A percentile compares a stretch with the other conserved stretches of the same genome.
These are phyloP conservation scores for Nannochloropsis oceanica DNA, from an alignment of 108 stramenopile species.

Conservation along the genomic window DNA sequence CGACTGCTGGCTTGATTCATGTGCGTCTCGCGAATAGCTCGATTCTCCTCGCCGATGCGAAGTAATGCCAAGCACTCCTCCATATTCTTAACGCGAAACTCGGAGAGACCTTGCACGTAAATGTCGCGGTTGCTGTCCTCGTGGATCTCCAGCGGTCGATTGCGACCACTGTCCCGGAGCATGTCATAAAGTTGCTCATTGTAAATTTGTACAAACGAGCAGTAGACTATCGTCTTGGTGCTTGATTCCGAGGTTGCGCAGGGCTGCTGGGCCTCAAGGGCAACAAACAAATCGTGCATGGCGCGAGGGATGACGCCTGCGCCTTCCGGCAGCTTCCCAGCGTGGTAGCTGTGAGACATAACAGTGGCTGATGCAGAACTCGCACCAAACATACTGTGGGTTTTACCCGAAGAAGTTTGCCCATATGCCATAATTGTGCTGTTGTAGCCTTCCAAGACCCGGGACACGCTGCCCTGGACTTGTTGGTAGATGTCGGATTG, in stretches of 20 bases:
- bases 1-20: slow-evolving; percentile 78
- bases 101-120: slow-evolving; percentile 74
- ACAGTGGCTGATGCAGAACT: neutral
- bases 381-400: slow-evolving; percentile 45
- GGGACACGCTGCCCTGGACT: slow-evolving; percentile 26
- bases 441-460: slow-evolving; percentile 41
- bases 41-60: slow-evolving; percentile 56
- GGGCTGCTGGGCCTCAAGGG: neutral
- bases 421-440: slow-evolving; percentile 45
- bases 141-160: slow-evolving; percentile 19
- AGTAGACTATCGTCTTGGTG: slow-evolving; percentile 42
- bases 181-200: slow-evolving; percentile 77
- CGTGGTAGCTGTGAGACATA: neutral
- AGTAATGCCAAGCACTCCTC: slow-evolving; percentile 59
- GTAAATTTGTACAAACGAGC: slow-evolving; percentile 77
- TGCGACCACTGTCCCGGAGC: slow-evolving; percentile 38
- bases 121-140: slow-evolving; percentile 25
- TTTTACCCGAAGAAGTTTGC: slow-evolving; percentile 45
- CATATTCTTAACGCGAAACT: slow-evolving; percentile 50
- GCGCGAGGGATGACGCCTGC: slow-evolving; percentile 42
- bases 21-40: slow-evolving; percentile 75
- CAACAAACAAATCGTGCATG: slow-evolving; percentile 13
- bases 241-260: neutral
- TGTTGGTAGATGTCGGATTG: slow-evolving; percentile 34
- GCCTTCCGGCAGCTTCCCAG: slow-evolving; percentile 34